Percentiles rank a stretch among this genome's conserved stretches.
These are phyloP conservation scores for Monosporozyma solicola DNA, from an alignment of 805 yeast genomes.

Conservation along the genomic window DNA sequence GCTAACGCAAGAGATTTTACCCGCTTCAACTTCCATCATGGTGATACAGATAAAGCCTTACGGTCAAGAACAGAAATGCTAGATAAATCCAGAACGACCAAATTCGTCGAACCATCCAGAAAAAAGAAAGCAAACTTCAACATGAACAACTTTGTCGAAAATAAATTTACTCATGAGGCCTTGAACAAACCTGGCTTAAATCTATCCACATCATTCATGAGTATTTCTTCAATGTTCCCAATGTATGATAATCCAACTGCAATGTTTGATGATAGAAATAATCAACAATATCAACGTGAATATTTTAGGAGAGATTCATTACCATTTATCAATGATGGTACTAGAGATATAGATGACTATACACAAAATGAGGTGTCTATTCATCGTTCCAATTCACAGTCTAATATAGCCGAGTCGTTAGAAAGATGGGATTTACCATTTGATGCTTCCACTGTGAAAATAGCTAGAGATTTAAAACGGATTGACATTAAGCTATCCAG, in stretches of 20 bases:
- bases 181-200: not conserved
- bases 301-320: constrained; percentile 21
- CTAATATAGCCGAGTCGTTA: constrained; percentile 19
- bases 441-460: constrained; percentile 24
- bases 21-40: constrained; percentile 14
- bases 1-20: constrained; percentile 10
- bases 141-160: constrained; percentile 2
- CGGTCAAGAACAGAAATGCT: not conserved
- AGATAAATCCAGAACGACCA: not conserved
- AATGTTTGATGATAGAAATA: constrained; percentile 9
- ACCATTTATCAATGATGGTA: constrained; percentile 13
- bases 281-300: constrained; percentile 20
- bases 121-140: not conserved
- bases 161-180: not conserved
- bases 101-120: not conserved
- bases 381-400: constrained; percentile 19
- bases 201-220: constrained; percentile 10
- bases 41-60: constrained; percentile 18
- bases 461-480: constrained; percentile 23
- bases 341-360: not conserved
- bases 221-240: constrained; percentile 20
- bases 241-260: constrained; percentile 18
- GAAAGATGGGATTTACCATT: constrained; percentile 26
- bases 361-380: not conserved
- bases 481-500: constrained; percentile 11